A percentile compares a stretch with the other conserved stretches of the same genome.
These are phyloP conservation scores for Grosmannia penicillata DNA, from an alignment of 2,329 filamentous ascomycete species.

Conservation along the genomic window DNA sequence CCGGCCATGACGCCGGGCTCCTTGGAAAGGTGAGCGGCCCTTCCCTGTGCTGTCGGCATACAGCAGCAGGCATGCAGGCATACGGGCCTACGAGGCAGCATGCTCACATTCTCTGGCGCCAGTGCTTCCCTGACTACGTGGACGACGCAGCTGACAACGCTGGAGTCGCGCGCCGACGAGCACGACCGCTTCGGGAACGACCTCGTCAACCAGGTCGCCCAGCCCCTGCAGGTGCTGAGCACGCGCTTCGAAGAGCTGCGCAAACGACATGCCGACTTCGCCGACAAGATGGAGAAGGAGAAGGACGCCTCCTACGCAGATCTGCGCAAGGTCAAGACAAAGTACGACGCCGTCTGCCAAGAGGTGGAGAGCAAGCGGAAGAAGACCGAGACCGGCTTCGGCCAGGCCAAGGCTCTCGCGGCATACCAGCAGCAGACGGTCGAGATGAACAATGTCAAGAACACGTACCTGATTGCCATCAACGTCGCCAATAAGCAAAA, in stretches of 20 bases:
- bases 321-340: conserved; percentile 76
- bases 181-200: conserved; percentile 76
- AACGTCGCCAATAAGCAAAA: conserved; percentile 97
- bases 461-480: conserved; percentile 91
- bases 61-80: too few species aligned
- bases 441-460: conserved; percentile 97
- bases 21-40: conserved; percentile 55
- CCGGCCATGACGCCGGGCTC: conserved; percentile 89
- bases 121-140: conserved; percentile 93
- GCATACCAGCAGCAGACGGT: conserved; percentile 82
- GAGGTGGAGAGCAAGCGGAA: conserved; percentile 90
- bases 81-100: neutral
- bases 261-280: conserved; percentile 81
- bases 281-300: conserved; percentile 77
- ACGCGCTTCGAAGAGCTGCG: conserved; percentile 77
- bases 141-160: conserved; percentile 81
- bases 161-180: conserved; percentile 77
- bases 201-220: conserved; percentile 66
- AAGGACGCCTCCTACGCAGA: conserved; percentile 72
- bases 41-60: too few species aligned
- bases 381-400: conserved; percentile 87
- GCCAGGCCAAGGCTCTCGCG: conserved; percentile 82
- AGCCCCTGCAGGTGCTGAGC: conserved; percentile 65
- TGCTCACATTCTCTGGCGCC: neutral
- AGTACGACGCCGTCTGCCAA: conserved; percentile 86